Evolutionary conservation across 2,329 filamentous ascomycete genomes (phyloP).

Genomic region (Colletotrichum echinochloae): DNA sequence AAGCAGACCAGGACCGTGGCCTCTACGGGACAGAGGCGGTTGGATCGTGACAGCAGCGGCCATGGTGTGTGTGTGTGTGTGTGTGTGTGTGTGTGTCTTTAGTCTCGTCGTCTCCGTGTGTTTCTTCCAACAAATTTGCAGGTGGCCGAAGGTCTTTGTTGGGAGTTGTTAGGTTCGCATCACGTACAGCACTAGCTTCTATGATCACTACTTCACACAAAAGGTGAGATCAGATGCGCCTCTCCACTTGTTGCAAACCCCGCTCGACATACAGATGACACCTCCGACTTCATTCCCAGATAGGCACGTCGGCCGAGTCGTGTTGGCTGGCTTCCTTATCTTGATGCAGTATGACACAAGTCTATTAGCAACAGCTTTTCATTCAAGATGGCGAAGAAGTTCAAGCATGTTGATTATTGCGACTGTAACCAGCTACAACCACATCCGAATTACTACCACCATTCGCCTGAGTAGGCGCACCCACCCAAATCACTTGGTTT

Average conservation of each 20-base stretch:
- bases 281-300: constrained; percentile 25
- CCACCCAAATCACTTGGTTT: too few species aligned
- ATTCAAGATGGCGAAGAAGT: neutral
- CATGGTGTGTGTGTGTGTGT: constrained; percentile 4
- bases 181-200: neutral
- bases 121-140: neutral
- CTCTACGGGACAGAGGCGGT: constrained; percentile 48
- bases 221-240: constrained; percentile 9
- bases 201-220: neutral
- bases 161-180: neutral
- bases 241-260: constrained; percentile 34
- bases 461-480: too few species aligned
- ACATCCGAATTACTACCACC: too few species aligned
- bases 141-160: neutral
- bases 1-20: constrained; percentile 50
- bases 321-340: neutral
- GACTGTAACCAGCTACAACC: too few species aligned
- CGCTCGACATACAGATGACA: constrained; percentile 27
- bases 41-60: constrained; percentile 38
- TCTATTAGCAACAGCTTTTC: neutral
- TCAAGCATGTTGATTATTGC: neutral
- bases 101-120: neutral
- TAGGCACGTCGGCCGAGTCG: constrained; percentile 26
- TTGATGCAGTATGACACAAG: neutral
- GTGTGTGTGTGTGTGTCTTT: neutral